Conservation (phyloP, 495 filamentous ascomycete species). For the Penicillium goetzii region DNA sequence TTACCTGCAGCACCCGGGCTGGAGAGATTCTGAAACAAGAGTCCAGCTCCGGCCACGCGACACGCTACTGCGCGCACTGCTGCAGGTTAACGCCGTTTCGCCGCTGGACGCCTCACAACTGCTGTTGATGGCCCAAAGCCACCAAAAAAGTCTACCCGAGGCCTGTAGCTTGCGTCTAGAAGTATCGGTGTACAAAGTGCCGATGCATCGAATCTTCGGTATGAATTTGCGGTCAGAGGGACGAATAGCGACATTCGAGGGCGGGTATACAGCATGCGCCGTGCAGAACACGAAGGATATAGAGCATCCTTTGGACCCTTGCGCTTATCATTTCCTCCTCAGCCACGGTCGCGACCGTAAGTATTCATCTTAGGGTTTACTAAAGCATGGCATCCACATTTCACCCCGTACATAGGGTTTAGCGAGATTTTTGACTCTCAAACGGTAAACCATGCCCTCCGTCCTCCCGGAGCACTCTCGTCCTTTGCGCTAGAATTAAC, state of each 20-base stretch:
- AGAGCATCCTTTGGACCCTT: neutral
- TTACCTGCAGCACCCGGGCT: neutral
- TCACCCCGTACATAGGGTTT: neutral
- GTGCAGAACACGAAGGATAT: neutral
- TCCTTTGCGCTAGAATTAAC: slow-evolving; percentile 3
- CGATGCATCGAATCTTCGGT: neutral
- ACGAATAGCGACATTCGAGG: neutral
- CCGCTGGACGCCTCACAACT: slow-evolving; percentile 32
- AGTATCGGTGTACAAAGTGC: slow-evolving; percentile 6
- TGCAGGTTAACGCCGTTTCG: slow-evolving; percentile 24
- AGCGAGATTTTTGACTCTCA: neutral
- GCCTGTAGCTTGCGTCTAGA: neutral
- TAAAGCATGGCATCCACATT: neutral
- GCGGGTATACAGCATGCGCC: neutral
- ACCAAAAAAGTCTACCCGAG: neutral
- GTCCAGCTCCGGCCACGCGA: slow-evolving; percentile 32
- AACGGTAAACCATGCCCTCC: neutral
- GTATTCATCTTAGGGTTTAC: neutral
- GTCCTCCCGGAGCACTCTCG: slow-evolving; percentile 5
- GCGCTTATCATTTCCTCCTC: neutral
- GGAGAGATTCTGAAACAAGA: slow-evolving; percentile 29
- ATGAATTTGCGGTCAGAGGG: neutral
- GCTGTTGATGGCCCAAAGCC: slow-evolving; percentile 1
- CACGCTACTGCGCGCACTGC: slow-evolving; percentile 24
- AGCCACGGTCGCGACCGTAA: neutral